phyloP scores from a whole-genome alignment of 73 alveolate genomes.

The Tetrahymena borealis region DNA sequence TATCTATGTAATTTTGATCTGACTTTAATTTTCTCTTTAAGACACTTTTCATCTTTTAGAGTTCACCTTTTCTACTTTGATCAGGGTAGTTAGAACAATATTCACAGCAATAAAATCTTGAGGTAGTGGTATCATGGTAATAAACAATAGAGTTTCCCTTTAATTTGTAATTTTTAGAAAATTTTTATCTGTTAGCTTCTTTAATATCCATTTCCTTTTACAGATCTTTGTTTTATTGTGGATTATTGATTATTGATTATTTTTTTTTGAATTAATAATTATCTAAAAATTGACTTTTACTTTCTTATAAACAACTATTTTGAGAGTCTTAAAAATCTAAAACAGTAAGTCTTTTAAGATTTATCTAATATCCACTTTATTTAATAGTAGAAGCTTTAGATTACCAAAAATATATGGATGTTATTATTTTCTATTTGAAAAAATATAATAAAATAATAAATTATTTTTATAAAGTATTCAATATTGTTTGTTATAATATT shows the following conservation, averaged over 20 bases:
- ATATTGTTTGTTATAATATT: too few relatives aligned
- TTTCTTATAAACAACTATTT: neutral
- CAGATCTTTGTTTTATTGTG: too few relatives aligned
- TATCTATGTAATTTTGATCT: neutral
- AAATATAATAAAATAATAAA: too few relatives aligned
- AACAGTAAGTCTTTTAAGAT: too few relatives aligned
- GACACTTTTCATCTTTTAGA: neutral
- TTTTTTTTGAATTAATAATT: neutral
- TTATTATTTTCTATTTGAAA: too few relatives aligned
- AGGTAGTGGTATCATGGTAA: neutral
- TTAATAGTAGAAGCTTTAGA: too few relatives aligned
- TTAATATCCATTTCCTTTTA: neutral
- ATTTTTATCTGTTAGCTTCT: neutral
- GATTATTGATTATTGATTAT: neutral
- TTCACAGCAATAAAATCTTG: neutral
- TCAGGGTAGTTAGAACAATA: neutral
- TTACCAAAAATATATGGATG: too few relatives aligned
- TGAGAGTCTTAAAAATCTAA: too few relatives aligned
- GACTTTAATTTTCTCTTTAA: neutral
- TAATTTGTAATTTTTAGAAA: neutral
- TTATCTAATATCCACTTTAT: too few relatives aligned
- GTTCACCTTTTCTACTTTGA: neutral
- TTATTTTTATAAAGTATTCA: too few relatives aligned
- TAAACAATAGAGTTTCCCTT: neutral
- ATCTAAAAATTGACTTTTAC: neutral